These are phyloP conservation scores for Myxozyma neglecta DNA, from an alignment of 805 yeast genomes.

Conservation along the genomic window DNA sequence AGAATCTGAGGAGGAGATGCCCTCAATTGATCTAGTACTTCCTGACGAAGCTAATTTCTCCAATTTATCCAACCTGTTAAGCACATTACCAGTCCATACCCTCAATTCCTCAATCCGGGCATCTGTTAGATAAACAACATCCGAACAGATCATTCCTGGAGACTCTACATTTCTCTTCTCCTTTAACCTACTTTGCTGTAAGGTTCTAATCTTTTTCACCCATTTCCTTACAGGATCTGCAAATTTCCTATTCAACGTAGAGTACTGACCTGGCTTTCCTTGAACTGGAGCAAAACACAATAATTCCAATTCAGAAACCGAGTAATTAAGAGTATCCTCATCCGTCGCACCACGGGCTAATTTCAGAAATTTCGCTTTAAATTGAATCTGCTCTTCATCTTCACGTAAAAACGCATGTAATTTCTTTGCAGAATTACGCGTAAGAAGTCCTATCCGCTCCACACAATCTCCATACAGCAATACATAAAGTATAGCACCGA, in stretches of 20 bases:
- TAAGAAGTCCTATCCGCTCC: not conserved
- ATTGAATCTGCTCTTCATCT: not conserved
- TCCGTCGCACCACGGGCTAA: constrained; percentile 2
- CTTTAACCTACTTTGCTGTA: not conserved
- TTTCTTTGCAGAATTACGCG: not conserved
- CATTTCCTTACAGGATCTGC: constrained; percentile 6
- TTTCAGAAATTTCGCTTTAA: constrained; percentile 12
- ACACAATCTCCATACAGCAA: constrained; percentile 14
- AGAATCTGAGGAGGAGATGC: too few species aligned
- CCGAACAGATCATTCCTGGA: constrained; percentile 18
- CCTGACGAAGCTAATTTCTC: too few species aligned
- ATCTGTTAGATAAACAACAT: constrained; percentile 10
- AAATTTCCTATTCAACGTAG: not conserved
- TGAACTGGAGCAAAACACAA: constrained; percentile 3
- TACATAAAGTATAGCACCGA: constrained; percentile 18
- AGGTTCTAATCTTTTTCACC: constrained; percentile 1
- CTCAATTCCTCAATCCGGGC: constrained; percentile 5
- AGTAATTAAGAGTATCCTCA: not conserved
- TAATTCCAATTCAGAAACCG: constrained; percentile 11
- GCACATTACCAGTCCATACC: constrained; percentile 1
- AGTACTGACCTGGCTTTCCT: not conserved
- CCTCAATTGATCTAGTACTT: too few species aligned
- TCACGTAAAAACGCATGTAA: not conserved
- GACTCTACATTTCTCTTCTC: not conserved
- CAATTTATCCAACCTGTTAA: not conserved